Evolutionary conservation across 305 asterid species (phyloP), one percentile per base, ranked within the genome.

Genomic region (Fraxinus platypoda): DNA sequence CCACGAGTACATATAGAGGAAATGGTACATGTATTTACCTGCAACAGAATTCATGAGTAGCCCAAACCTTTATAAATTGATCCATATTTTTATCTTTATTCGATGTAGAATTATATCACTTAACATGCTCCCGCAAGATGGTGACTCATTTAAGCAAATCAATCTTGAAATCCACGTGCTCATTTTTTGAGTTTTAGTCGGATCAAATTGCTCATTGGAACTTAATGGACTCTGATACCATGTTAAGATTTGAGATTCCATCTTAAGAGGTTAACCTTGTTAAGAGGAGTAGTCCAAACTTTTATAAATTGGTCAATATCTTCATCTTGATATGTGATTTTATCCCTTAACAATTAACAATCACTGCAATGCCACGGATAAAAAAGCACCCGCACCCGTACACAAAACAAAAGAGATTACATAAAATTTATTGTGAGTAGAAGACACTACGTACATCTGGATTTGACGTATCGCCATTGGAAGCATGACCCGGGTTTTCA

Each of bases 1-100:
- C 98, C 97, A 81, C 95, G 92, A 68, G 93, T 96, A 90, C 94
- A 92, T 31, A 93, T 84, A 59, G 97, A 91, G 74, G 98, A 93
- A 84, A 96, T 89, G 7, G 94, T 87, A 88, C 88, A 85, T n/a
- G 90, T 75, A 80, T 82, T 88, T 71, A 87, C 93, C 99, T 95
- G 93, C 83, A 88, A 83, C 79, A 70, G 26, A 25, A 80, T 78
- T 75, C 79, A 73, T 41, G 49, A 41, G 49, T 12, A 5, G 52
- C 52, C 17, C 15, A 41, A 41, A 41, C 17, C 52, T 9, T 41
- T 41, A 41, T 41, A 41, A 41, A 41, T 41, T 41, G 52, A 41
- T 41, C 15, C 15, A 41, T 41, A 41, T 41, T 9, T 41, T 41
- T 11, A 41, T 41, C 17, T 41, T 41, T 12, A 41, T 41, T 41